phyloP scores from a whole-genome alignment of 2,329 filamentous ascomycete species.

The Phaeophleospora eucalypticola region DNA sequence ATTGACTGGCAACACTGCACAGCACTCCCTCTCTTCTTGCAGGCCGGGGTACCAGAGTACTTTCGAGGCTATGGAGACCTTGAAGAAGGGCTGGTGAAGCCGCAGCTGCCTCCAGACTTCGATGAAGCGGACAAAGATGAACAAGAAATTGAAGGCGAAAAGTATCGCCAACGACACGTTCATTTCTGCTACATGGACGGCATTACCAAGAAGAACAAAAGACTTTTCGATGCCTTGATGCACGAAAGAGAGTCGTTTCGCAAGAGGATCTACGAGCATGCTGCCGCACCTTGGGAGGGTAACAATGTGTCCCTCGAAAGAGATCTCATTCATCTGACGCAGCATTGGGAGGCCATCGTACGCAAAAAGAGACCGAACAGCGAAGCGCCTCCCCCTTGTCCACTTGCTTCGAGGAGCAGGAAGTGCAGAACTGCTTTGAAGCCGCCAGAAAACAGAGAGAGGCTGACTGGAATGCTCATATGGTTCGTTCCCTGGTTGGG shows the following conservation, averaged over 20 bases:
- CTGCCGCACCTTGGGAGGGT: conserved; percentile 26
- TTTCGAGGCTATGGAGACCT: conserved; percentile 41
- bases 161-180: conserved; percentile 21
- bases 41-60: conserved; percentile 26
- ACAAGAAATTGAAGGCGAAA: conserved; percentile 12
- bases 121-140: conserved; percentile 18
- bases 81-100: conserved; percentile 17
- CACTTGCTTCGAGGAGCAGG: conserved; percentile 13
- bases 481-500: conserved; percentile 17
- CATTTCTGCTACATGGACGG: conserved; percentile 26
- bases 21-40: conserved; percentile 13
- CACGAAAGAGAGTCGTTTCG: conserved; percentile 15
- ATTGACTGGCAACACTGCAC: conserved; percentile 21
- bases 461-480: conserved; percentile 25
- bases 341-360: conserved; percentile 12
- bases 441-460: conserved; percentile 20
- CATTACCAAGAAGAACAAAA: conserved; percentile 12
- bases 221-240: conserved; percentile 21
- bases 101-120: conserved; percentile 13
- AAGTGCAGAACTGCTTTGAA: conserved; percentile 21
- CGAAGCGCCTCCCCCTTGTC: conserved; percentile 10
- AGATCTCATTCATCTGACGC: conserved; percentile 16
- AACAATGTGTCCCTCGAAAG: conserved; percentile 25
- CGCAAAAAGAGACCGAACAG: background rate
- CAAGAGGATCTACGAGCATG: conserved; percentile 18